Conservation (phyloP, 1,284 basidiomycete species). For the Cystobasidium pallidum region DNA sequence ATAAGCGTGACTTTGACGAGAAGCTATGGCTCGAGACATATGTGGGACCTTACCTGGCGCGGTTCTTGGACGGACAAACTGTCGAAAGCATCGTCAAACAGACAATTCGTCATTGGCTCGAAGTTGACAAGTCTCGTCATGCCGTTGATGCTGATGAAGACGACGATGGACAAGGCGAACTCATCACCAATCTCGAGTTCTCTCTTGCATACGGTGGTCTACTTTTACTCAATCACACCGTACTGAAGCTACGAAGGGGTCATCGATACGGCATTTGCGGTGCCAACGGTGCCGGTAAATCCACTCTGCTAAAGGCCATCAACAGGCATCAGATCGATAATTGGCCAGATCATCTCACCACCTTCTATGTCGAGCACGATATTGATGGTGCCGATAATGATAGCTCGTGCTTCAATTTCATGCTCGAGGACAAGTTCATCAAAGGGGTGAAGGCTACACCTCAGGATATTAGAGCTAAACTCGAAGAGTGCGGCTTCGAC, state of each 20-base stretch:
- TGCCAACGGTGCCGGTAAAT: slow-evolving; percentile 94
- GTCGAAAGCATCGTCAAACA: slow-evolving; percentile 63
- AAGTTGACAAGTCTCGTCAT: slow-evolving; percentile 69
- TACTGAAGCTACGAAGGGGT: slow-evolving; percentile 85
- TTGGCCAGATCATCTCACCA: slow-evolving; percentile 54
- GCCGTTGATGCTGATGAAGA: slow-evolving; percentile 63
- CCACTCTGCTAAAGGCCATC: slow-evolving; percentile 93
- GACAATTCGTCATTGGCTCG: slow-evolving; percentile 72
- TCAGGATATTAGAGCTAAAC: slow-evolving; percentile 73
- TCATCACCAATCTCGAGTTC: slow-evolving; percentile 90
- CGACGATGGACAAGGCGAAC: slow-evolving; percentile 67
- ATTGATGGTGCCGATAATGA: slow-evolving; percentile 55
- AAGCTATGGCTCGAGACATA: slow-evolving; percentile 73
- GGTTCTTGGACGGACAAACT: slow-evolving; percentile 55
- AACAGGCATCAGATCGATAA: slow-evolving; percentile 56
- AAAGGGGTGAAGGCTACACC: slow-evolving; percentile 46
- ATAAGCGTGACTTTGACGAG: slow-evolving; percentile 69
- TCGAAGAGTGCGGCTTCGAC: slow-evolving; percentile 88
- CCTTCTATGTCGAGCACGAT: slow-evolving; percentile 56
- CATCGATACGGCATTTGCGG: slow-evolving; percentile 90
- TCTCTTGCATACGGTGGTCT: slow-evolving; percentile 96
- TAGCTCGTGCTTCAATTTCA: slow-evolving; percentile 52
- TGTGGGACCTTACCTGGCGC: slow-evolving; percentile 68
- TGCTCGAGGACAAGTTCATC: slow-evolving; percentile 54
- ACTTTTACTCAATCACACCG: slow-evolving; percentile 92